phyloP scores from a whole-genome alignment of 176 grass and related monocot genomes.

The Otatea glauca region DNA sequence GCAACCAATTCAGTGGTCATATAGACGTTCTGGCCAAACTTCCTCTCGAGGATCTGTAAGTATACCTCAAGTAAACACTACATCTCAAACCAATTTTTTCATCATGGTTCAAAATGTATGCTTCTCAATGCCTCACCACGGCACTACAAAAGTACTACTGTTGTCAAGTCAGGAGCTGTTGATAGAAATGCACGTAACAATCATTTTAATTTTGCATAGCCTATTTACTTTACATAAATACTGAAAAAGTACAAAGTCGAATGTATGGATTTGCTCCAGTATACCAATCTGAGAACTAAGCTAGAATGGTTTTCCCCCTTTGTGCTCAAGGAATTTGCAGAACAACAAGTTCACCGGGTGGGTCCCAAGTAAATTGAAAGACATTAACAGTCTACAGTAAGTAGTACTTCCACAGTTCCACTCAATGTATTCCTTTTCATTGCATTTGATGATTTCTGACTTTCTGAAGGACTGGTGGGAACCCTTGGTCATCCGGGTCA shows the following conservation, averaged over 20 bases:
- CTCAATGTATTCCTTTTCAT: background rate
- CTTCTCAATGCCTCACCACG: background rate
- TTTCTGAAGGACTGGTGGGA: constrained; percentile 75
- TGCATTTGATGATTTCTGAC: constrained; percentile 37
- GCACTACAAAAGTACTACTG: background rate
- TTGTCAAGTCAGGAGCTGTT: background rate
- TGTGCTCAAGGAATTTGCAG: constrained; percentile 79
- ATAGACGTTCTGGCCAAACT: constrained; percentile 71
- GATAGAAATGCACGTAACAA: background rate
- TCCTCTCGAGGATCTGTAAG: constrained; percentile 82
- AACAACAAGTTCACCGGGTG: constrained; percentile 93
- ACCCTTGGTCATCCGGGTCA: constrained; percentile 78
- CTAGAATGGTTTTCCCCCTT: constrained; percentile 38
- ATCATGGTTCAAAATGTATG: background rate
- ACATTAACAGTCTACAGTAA: constrained; percentile 75
- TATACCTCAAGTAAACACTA: constrained; percentile 46
- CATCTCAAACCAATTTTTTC: constrained; percentile 17
- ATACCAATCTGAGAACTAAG: constrained; percentile 36
- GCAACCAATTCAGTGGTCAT: constrained; percentile 78
- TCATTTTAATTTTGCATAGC: background rate
- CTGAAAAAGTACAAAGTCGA: background rate
- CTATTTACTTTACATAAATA: constrained; percentile 17
- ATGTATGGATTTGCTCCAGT: background rate
- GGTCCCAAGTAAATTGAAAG: constrained; percentile 78
- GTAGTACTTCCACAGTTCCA: constrained; percentile 34